Conservation (phyloP, 2,329 filamentous ascomycete species). For the Ophioceras dolichostomum region DNA sequence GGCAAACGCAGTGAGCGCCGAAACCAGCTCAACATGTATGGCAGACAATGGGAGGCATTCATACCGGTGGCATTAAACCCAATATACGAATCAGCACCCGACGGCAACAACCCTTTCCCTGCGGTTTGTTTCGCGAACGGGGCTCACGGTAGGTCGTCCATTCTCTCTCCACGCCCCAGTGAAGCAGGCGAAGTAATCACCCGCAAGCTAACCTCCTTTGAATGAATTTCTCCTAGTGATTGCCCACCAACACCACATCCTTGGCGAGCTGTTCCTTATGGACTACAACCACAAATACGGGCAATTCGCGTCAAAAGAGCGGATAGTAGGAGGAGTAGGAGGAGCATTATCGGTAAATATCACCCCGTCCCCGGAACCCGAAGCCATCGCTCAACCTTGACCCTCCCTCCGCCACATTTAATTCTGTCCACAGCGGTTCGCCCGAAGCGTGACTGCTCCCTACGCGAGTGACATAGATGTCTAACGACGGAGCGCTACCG, state of each 20-base stretch:
- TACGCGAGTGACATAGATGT: too few species aligned
- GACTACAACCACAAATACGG: conserved; percentile 42
- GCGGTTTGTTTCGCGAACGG: conserved; percentile 44
- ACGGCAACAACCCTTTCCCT: conserved; percentile 34
- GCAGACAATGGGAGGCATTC: conserved; percentile 29
- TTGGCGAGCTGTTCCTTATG: conserved; percentile 42
- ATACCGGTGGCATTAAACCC: conserved; percentile 42
- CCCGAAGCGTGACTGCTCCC: too few species aligned
- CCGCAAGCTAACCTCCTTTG: conserved; percentile 2
- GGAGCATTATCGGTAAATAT: too few species aligned
- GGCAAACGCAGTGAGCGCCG: too few species aligned
- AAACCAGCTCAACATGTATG: too few species aligned
- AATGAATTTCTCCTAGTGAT: conserved; percentile 26
- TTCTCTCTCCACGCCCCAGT: not conserved
- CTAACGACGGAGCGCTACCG: not conserved
- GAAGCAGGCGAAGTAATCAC: not conserved
- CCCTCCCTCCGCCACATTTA: too few species aligned
- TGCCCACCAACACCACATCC: conserved; percentile 46
- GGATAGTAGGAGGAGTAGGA: too few species aligned
- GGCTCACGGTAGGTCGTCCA: conserved; percentile 30
- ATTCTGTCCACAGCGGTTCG: too few species aligned
- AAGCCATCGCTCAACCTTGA: too few species aligned
- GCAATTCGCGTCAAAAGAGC: too few species aligned
- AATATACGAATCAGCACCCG: conserved; percentile 30
- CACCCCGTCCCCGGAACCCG: too few species aligned